Base-by-base conservation (phyloP, 176 grass and related monocot genomes). In the Otatea glauca region DNA sequence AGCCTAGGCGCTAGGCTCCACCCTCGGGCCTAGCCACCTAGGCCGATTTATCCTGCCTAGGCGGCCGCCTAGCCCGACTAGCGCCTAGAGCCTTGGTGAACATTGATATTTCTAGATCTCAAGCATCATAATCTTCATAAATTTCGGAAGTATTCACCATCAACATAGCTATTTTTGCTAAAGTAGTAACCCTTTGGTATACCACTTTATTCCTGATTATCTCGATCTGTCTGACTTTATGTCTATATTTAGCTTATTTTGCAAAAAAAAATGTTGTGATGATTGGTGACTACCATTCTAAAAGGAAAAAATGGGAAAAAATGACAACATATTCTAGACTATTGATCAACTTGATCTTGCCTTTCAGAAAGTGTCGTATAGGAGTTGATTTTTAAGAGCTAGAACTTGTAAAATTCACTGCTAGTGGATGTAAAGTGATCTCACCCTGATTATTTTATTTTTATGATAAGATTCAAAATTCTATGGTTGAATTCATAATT, bases 161-260 rank as follows among this genome's bases (percentile, higher is more conserved):
- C 25, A 80, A 38, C 1, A 69, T 62, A 35, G 6, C 21, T 66
- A 65, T 59, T 50, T 75, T 67, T 48, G 10, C 27, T 73, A 78
- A 73, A 78, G 78, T 20, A 11, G 23, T 59, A 15, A 27, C 27
- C 41, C 27, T 48, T 75, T 62, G 16, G 6, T 44, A 60, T 17
- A 59, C 18, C 13, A 43, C 72, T 77, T 83, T 83, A 86, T 78
- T 72, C 83, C 45, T 5, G 0, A 50, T 73, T 73, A 56, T 77
- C 45, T 9, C 24, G 21, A 25, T 47, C 29, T 15, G 5, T 16
- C n/a, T 34, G 2, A 7, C 42, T 49, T 60, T 27, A 17, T 60
- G 27, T 27, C 49, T 18, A 77, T 32, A 20, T 49, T 38, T 51
- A 32, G 1, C 7, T 67, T 80, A 81, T 83, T 76, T 70, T 81